Evolutionary conservation across 2,329 filamentous ascomycete species (phyloP).

Genomic region (Aspergillus carbonarius): DNA sequence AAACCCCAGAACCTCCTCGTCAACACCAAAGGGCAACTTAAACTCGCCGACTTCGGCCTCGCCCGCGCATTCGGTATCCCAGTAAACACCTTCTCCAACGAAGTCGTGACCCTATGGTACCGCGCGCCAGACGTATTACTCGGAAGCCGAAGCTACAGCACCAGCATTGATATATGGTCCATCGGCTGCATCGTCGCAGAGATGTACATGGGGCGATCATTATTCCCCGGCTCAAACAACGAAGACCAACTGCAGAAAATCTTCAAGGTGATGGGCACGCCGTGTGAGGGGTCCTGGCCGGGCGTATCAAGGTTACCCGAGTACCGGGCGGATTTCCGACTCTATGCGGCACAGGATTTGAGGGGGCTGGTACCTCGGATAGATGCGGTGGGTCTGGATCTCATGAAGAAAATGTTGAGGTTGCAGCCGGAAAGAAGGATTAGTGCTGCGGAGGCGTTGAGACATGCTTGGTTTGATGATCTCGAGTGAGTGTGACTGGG

Average conservation of each 20-base stretch:
- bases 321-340: slow-evolving; percentile 88
- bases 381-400: slow-evolving; percentile 77
- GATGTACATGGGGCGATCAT: slow-evolving; percentile 90
- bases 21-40: slow-evolving; percentile 83
- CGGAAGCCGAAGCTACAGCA: slow-evolving; percentile 90
- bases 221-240: slow-evolving; percentile 94
- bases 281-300: slow-evolving; percentile 88
- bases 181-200: slow-evolving; percentile 98
- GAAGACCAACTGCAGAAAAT: slow-evolving; percentile 94
- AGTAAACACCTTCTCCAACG: slow-evolving; percentile 98
- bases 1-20: slow-evolving; percentile 97
- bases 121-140: slow-evolving; percentile 90
- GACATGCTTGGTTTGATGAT: slow-evolving; percentile 76
- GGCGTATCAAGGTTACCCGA: slow-evolving; percentile 88
- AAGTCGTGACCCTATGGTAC: slow-evolving; percentile 96
- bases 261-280: slow-evolving; percentile 95
- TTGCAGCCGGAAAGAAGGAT: slow-evolving; percentile 83
- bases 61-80: slow-evolving; percentile 93
- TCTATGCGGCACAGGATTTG: slow-evolving; percentile 85
- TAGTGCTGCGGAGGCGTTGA: slow-evolving; percentile 76
- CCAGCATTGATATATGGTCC: slow-evolving; percentile 98
- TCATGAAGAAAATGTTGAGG: slow-evolving; percentile 84
- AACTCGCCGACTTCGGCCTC: slow-evolving; percentile 91
- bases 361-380: slow-evolving; percentile 80
- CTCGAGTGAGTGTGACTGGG: neutral